These are phyloP conservation scores for Cladosporium sp. DNA, from an alignment of 2,329 filamentous ascomycete species.

Conservation along the genomic window DNA sequence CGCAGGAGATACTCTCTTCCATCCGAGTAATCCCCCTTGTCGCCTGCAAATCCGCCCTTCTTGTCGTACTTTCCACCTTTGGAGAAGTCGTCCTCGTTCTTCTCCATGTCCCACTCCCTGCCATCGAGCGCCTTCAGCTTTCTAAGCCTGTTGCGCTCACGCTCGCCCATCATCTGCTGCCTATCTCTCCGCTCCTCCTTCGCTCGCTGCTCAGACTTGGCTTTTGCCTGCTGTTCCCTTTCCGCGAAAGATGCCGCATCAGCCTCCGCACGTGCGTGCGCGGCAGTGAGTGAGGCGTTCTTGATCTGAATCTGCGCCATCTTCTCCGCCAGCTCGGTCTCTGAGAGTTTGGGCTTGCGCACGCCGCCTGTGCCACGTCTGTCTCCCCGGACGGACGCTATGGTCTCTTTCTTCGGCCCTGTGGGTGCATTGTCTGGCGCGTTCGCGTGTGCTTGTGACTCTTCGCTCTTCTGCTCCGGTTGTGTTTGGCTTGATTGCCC, in stretches of 20 bases:
- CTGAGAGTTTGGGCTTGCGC: conserved; percentile 56
- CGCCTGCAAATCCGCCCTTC: conserved; percentile 23
- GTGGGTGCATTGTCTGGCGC: conserved; percentile 22
- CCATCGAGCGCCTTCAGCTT: conserved; percentile 56
- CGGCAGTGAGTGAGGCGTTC: conserved; percentile 55
- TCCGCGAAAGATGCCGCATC: conserved; percentile 60
- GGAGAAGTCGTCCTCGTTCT: conserved; percentile 51
- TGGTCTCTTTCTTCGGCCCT: conserved; percentile 18
- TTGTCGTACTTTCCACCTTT: conserved; percentile 24
- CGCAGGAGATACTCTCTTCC: conserved; percentile 31
- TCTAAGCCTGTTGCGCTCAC: conserved; percentile 55
- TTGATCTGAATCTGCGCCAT: conserved; percentile 59
- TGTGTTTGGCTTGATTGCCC: conserved; percentile 3
- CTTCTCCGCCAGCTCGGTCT: conserved; percentile 57
- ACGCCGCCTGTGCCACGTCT: conserved; percentile 33
- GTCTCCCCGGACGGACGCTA: conserved; percentile 30
- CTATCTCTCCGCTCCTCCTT: conserved; percentile 49
- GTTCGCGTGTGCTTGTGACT: conserved; percentile 16
- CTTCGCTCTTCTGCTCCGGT: conserved; percentile 3
- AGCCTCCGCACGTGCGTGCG: conserved; percentile 62
- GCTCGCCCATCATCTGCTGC: conserved; percentile 57
- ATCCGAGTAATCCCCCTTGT: conserved; percentile 29
- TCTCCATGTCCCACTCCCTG: conserved; percentile 59
- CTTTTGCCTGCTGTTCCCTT: conserved; percentile 55
- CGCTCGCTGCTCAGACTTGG: conserved; percentile 42